Conservation (phyloP, 805 yeast species). For the Schizosaccharomyces octosporus region DNA sequence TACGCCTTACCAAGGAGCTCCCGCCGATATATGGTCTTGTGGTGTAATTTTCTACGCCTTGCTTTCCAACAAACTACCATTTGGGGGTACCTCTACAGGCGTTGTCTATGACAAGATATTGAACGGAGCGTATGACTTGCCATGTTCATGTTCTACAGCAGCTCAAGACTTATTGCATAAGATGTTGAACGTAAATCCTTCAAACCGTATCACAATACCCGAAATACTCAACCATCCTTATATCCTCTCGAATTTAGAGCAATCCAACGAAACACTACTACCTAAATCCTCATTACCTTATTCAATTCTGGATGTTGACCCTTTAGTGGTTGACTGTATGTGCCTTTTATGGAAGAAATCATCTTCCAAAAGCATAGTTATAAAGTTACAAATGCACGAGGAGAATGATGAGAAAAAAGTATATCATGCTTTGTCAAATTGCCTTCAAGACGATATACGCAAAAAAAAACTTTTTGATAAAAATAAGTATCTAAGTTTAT, state of each 20-base stretch:
- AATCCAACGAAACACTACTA: background rate
- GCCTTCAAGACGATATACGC: background rate
- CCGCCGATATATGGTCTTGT: conserved; percentile 86
- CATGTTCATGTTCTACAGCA: conserved; percentile 49
- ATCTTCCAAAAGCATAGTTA: background rate
- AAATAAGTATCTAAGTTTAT: background rate
- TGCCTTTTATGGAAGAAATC: background rate
- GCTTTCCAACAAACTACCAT: conserved; percentile 83
- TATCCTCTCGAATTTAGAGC: conserved; percentile 14
- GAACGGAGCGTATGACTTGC: conserved; percentile 67
- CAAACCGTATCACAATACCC: conserved; percentile 48
- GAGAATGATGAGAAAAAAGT: background rate
- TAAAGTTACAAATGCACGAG: background rate
- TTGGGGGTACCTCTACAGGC: conserved; percentile 87
- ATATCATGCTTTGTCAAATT: background rate
- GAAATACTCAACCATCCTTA: conserved; percentile 65
- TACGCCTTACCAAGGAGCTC: conserved; percentile 82
- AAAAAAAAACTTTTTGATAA: background rate
- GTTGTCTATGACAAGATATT: conserved; percentile 72
- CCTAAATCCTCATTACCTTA: background rate
- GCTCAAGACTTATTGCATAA: conserved; percentile 64
- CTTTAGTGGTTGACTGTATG: background rate
- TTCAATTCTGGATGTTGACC: background rate
- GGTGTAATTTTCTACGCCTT: conserved; percentile 84
- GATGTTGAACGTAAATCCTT: conserved; percentile 69